A percentile compares a stretch with the other conserved stretches of the same genome.
phyloP scores from a whole-genome alignment of 805 yeast species.

The Starmerella powellii region DNA sequence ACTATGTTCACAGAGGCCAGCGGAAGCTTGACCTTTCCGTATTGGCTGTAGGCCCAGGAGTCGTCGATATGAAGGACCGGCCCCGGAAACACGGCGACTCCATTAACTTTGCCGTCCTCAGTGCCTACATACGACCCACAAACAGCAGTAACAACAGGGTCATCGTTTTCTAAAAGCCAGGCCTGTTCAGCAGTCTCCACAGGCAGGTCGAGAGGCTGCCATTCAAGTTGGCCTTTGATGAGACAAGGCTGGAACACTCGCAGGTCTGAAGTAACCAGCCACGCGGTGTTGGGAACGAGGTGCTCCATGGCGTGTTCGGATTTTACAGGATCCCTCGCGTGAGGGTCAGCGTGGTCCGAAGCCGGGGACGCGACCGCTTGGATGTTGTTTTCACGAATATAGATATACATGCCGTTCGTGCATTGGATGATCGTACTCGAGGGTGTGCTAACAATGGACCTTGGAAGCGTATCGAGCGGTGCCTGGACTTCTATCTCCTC shows the following conservation, averaged over 20 bases:
- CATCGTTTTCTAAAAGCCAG: conserved; percentile 5
- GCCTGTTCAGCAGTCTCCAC: background rate
- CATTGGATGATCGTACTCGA: conserved; percentile 7
- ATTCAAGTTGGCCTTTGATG: conserved; percentile 2
- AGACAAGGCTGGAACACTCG: too few species aligned
- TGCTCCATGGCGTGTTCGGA: too few species aligned
- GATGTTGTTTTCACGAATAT: conserved; percentile 11
- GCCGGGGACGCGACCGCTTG: conserved; percentile 12
- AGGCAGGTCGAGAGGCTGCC: background rate
- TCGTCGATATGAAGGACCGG: conserved; percentile 9
- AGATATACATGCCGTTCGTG: background rate
- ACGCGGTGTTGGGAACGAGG: too few species aligned
- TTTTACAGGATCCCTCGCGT: too few species aligned
- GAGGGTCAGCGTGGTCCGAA: too few species aligned
- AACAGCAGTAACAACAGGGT: conserved; percentile 9
- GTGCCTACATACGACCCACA: background rate
- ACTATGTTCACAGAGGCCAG: conserved; percentile 7
- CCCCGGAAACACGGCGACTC: conserved; percentile 8
- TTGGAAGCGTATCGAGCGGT: conserved; percentile 2
- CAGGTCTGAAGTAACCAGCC: too few species aligned
- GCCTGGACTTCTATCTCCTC: conserved; percentile 13
- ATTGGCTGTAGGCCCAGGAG: background rate
- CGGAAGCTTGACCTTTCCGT: conserved; percentile 6
- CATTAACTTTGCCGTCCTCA: conserved; percentile 5
- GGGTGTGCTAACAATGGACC: background rate